Evolutionary conservation across 345 rosid genomes (phyloP).

Genomic region (Boechera retrofracta): DNA sequence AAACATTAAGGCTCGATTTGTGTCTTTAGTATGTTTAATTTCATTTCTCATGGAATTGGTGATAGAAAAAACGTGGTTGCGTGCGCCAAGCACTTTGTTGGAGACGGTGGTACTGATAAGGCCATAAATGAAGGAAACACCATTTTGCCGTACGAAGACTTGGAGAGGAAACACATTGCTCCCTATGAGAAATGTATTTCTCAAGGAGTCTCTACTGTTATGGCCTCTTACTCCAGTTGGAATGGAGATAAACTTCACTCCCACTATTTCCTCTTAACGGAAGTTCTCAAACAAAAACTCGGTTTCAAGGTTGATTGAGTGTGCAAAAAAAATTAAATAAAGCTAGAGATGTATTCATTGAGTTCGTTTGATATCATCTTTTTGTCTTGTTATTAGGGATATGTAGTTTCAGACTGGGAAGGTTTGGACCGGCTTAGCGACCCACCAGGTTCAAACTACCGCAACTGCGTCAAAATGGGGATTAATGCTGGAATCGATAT

Average conservation of each 20-base stretch:
- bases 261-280: not conserved
- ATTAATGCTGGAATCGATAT: slow-evolving; percentile 7
- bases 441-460: slow-evolving; percentile 16
- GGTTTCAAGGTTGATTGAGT: not conserved
- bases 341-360: not conserved
- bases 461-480: not conserved
- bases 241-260: slow-evolving; percentile 17
- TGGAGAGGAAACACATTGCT: slow-evolving; percentile 4
- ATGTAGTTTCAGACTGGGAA: slow-evolving; percentile 12
- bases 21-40: not conserved
- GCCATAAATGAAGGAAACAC: slow-evolving; percentile 14
- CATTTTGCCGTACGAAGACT: not conserved
- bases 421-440: slow-evolving; percentile 47
- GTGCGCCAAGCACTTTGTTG: slow-evolving; percentile 13
- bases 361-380: not conserved
- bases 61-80: slow-evolving; percentile 3
- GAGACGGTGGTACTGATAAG: slow-evolving; percentile 1
- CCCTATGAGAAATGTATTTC: not conserved
- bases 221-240: slow-evolving; percentile 17
- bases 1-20: not conserved
- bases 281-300: not conserved
- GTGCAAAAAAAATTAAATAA: too few species aligned
- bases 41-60: not conserved
- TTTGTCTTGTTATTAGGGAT: not conserved
- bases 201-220: slow-evolving; percentile 10